These are phyloP conservation scores for Coniella vitis DNA, from an alignment of 2,329 filamentous ascomycete species.

Conservation along the genomic window DNA sequence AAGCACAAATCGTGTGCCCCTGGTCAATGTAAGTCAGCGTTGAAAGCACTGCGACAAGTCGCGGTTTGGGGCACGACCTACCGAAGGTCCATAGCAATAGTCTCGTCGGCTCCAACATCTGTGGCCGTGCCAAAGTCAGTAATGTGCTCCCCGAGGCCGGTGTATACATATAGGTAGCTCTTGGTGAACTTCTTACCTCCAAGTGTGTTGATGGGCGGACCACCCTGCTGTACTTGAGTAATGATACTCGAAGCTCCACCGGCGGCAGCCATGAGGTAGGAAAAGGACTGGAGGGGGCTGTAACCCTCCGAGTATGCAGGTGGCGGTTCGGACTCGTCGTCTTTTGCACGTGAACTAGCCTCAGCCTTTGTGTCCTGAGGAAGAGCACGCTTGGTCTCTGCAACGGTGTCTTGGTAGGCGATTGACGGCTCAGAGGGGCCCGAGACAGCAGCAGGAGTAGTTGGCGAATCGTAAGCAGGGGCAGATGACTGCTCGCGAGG, in stretches of 20 bases:
- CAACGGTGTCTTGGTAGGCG: conserved; percentile 45
- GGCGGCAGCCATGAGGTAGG: conserved; percentile 96
- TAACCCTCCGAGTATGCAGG: conserved; percentile 94
- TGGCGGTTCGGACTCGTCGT: conserved; percentile 82
- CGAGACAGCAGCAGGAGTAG: conserved; percentile 25
- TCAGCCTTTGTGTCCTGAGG: conserved; percentile 75
- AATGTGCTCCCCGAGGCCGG: not conserved
- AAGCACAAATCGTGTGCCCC: conserved; percentile 87
- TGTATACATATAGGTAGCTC: not conserved
- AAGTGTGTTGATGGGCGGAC: conserved; percentile 80
- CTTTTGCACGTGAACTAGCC: conserved; percentile 57
- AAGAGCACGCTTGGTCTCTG: conserved; percentile 78
- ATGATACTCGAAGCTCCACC: conserved; percentile 97
- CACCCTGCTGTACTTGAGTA: conserved; percentile 95
- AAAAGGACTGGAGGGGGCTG: conserved; percentile 86
- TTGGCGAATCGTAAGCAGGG: conserved; percentile 46
- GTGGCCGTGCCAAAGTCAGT: conserved; percentile 16
- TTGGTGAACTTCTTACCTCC: conserved; percentile 76
- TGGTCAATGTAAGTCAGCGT: conserved; percentile 30
- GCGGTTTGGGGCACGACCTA: conserved; percentile 36
- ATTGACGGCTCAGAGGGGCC: conserved; percentile 30
- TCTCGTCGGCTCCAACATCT: conserved; percentile 86
- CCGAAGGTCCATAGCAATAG: conserved; percentile 91
- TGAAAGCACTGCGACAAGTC: not conserved
- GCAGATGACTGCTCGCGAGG: conserved; percentile 33